Percentiles rank a stretch among this genome's conserved stretches.
Evolutionary conservation across 2,329 filamentous ascomycete genomes (phyloP).

Genomic region (Colletotrichum theobromicola): DNA sequence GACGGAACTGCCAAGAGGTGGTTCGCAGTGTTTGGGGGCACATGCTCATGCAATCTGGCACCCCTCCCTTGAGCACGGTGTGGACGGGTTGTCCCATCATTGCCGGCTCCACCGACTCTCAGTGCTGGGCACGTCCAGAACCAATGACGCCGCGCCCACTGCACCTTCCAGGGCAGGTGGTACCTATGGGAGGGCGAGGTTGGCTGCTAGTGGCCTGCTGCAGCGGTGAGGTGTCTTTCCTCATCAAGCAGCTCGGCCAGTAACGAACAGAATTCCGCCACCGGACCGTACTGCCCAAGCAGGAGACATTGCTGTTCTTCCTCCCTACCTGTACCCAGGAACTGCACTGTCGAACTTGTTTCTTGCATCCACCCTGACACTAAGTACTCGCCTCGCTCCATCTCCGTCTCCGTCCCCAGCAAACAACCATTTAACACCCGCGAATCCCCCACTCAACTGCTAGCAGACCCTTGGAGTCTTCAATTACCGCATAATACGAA

Average conservation of each 20-base stretch:
- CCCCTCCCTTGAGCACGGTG: not conserved
- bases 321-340: not conserved
- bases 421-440: constrained; percentile 19
- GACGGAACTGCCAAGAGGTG: not conserved
- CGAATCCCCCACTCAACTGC: not conserved
- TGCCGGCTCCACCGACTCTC: not conserved
- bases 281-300: not conserved
- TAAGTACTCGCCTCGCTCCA: not conserved
- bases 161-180: constrained; percentile 1
- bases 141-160: not conserved
- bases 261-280: not conserved
- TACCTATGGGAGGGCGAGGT: not conserved
- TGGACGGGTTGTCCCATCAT: not conserved
- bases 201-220: not conserved
- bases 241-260: not conserved
- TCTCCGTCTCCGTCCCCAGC: constrained; percentile 1
- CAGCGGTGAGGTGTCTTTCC: not conserved
- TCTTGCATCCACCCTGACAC: constrained; percentile 5
- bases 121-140: not conserved
- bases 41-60: not conserved
- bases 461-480: not conserved
- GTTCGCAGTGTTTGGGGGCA: not conserved
- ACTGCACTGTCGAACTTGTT: not conserved
- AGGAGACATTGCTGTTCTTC: not conserved
- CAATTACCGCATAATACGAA: not conserved